phyloP scores from a whole-genome alignment of 768 basidiomycete genomes.

The Leucocoprinus leucothites region DNA sequence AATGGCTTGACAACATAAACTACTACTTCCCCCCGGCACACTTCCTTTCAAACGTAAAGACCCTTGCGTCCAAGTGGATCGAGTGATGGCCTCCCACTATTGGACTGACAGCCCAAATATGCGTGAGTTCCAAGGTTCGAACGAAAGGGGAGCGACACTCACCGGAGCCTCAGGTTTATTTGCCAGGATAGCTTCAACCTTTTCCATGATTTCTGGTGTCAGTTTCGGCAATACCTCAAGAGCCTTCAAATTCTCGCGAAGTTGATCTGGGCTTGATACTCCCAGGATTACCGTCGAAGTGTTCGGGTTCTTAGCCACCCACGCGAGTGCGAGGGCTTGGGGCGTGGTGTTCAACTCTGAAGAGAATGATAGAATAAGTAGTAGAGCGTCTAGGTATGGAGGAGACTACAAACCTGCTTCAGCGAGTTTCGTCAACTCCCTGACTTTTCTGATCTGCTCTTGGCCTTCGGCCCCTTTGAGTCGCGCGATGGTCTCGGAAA shows the following conservation, averaged over 20 bases:
- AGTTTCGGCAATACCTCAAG: slow-evolving; percentile 71
- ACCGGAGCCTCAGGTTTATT: slow-evolving; percentile 45
- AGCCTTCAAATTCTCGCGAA: slow-evolving; percentile 67
- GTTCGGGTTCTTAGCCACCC: slow-evolving; percentile 66
- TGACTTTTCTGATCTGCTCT: slow-evolving; percentile 68
- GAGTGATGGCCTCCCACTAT: slow-evolving; percentile 3
- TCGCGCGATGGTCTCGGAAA: slow-evolving; percentile 50
- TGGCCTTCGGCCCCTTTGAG: slow-evolving; percentile 60
- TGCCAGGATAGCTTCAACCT: slow-evolving; percentile 66
- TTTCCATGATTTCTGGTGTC: slow-evolving; percentile 58
- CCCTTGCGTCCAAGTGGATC: slow-evolving; percentile 3
- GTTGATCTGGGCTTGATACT: slow-evolving; percentile 58
- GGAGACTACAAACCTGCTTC: slow-evolving; percentile 37
- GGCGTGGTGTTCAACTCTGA: slow-evolving; percentile 56
- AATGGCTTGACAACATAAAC: background rate
- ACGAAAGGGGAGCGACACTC: slow-evolving; percentile 14
- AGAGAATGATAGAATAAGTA: background rate
- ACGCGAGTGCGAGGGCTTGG: slow-evolving; percentile 73
- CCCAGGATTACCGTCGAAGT: slow-evolving; percentile 68
- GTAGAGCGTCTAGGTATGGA: background rate
- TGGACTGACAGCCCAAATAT: background rate
- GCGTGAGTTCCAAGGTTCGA: background rate
- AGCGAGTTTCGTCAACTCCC: slow-evolving; percentile 64
- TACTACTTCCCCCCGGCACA: background rate
- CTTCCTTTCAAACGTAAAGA: background rate